Evolutionary conservation across 2,329 filamentous ascomycete genomes (phyloP).

Genomic region (Leptoxyphium fumago): DNA sequence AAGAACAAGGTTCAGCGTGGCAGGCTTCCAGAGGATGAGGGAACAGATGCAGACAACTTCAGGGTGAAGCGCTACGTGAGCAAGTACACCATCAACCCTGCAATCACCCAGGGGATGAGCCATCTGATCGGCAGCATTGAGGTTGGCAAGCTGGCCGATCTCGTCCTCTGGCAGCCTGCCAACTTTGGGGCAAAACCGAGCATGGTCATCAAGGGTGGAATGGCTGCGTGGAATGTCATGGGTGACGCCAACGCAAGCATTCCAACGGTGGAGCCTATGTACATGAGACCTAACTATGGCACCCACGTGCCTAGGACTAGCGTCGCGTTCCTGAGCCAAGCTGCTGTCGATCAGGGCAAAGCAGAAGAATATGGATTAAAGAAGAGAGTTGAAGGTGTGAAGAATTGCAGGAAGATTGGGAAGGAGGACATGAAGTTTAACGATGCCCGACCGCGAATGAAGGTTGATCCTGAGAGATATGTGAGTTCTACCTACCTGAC

Average conservation of each 20-base stretch:
- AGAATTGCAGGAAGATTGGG: slow-evolving; percentile 54
- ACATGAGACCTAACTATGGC: slow-evolving; percentile 72
- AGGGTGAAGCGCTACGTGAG: slow-evolving; percentile 78
- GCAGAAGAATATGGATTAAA: slow-evolving; percentile 55
- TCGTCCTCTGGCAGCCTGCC: slow-evolving; percentile 71
- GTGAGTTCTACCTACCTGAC: slow-evolving; percentile 19
- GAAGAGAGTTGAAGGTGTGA: slow-evolving; percentile 66
- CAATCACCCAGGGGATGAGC: slow-evolving; percentile 72
- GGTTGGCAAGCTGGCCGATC: slow-evolving; percentile 71
- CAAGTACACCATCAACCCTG: slow-evolving; percentile 90
- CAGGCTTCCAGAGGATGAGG: slow-evolving; percentile 56
- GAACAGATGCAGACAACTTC: slow-evolving; percentile 69
- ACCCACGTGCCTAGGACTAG: slow-evolving; percentile 54
- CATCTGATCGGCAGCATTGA: slow-evolving; percentile 76
- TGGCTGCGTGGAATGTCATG: slow-evolving; percentile 71
- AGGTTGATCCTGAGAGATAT: slow-evolving; percentile 78
- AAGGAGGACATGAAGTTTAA: slow-evolving; percentile 90
- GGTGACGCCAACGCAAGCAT: slow-evolving; percentile 44
- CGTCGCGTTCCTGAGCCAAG: slow-evolving; percentile 66
- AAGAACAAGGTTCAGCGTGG: slow-evolving; percentile 86
- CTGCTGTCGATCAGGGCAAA: slow-evolving; percentile 49
- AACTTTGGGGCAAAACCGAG: slow-evolving; percentile 77
- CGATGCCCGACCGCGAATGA: slow-evolving; percentile 65
- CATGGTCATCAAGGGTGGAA: slow-evolving; percentile 66
- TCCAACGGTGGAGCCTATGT: slow-evolving; percentile 68